Evolutionary conservation across 1,284 basidiomycete species (phyloP).

Genomic region (Cryptococcus floricola): DNA sequence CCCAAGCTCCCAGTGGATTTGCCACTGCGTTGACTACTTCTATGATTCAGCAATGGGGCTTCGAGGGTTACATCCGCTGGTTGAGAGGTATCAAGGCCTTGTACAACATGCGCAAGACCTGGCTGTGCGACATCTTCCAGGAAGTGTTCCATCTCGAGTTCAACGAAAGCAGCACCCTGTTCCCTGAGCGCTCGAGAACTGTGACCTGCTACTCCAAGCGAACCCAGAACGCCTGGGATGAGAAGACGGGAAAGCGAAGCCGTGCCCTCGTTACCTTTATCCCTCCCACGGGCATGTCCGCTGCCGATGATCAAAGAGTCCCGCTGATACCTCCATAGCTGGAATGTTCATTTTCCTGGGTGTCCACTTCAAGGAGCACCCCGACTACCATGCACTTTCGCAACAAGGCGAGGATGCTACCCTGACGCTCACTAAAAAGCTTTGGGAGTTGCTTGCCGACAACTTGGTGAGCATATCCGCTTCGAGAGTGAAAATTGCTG

Average conservation of each 20-base stretch:
- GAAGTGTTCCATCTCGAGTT: conserved; percentile 47
- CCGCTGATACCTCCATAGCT: conserved; percentile 10
- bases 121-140: conserved; percentile 47
- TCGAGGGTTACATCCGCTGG: conserved; percentile 71
- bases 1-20: conserved; percentile 71
- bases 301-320: not conserved
- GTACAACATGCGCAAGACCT: conserved; percentile 48
- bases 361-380: conserved; percentile 62
- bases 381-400: conserved; percentile 49
- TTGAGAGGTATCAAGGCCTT: conserved; percentile 56
- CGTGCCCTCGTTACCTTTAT: conserved; percentile 60
- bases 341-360: conserved; percentile 58
- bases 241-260: conserved; percentile 51
- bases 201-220: conserved; percentile 32
- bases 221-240: conserved; percentile 32
- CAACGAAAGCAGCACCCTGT: conserved; percentile 17
- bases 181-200: conserved; percentile 8
- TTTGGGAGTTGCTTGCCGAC: conserved; percentile 45
- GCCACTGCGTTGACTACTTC: conserved; percentile 59
- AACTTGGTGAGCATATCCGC: conserved; percentile 25
- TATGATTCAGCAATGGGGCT: conserved; percentile 63
- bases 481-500: not conserved
- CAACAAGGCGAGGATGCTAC: conserved; percentile 35
- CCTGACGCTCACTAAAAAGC: conserved; percentile 30
- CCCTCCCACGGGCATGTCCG: conserved; percentile 56